These are phyloP conservation scores for Hippophae gyantsensis DNA, from an alignment of 306 rosid genomes.

Conservation along the genomic window DNA sequence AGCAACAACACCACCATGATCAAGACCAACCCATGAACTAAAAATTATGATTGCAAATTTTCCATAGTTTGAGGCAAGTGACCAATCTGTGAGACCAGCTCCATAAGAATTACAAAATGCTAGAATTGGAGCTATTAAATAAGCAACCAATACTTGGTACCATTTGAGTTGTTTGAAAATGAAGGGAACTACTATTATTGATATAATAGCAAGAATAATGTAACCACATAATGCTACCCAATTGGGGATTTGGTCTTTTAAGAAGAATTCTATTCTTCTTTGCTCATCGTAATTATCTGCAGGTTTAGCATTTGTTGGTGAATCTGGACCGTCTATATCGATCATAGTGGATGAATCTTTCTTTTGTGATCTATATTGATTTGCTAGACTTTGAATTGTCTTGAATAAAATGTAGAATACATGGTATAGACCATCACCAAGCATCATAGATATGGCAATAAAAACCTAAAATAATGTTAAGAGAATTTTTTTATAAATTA, in stretches of 20 bases:
- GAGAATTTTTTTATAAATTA: not conserved
- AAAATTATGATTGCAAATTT: constrained; percentile 60
- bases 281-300: constrained; percentile 24
- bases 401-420: constrained; percentile 38
- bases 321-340: not conserved
- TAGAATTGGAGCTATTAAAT: constrained; percentile 45
- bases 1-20: constrained; percentile 54
- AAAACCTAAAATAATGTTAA: constrained; percentile 32
- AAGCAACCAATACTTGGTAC: constrained; percentile 51
- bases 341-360: not conserved
- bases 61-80: constrained; percentile 71
- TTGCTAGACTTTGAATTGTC: constrained; percentile 25
- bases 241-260: constrained; percentile 50
- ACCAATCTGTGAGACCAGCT: constrained; percentile 71
- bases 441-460: constrained; percentile 60
- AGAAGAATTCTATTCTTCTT: constrained; percentile 32
- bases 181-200: constrained; percentile 32
- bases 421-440: constrained; percentile 69
- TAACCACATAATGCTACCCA: constrained; percentile 46
- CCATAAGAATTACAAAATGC: constrained; percentile 82
- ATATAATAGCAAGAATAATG: constrained; percentile 30
- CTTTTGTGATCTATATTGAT: constrained; percentile 6
- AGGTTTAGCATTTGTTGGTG: not conserved
- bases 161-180: constrained; percentile 56
- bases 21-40: constrained; percentile 56